These are phyloP conservation scores for Scheffersomyces illinoinensis DNA, from an alignment of 1,139 yeast genomes.

Conservation along the genomic window DNA sequence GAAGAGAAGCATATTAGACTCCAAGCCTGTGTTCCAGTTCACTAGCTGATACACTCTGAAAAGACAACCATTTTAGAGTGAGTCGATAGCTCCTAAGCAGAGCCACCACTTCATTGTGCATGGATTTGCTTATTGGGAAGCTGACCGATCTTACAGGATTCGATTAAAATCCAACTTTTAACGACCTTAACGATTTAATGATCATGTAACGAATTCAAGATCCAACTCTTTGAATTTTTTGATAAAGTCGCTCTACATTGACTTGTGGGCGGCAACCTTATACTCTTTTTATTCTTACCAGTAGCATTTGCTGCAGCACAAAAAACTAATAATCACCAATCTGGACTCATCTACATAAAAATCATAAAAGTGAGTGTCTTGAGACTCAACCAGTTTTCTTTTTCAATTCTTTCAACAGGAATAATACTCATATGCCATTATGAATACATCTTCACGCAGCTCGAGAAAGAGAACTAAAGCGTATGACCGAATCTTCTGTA, in stretches of 20 bases:
- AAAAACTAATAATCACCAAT: slow-evolving; percentile 1
- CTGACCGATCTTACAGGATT: slow-evolving; percentile 8
- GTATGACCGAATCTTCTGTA: not conserved
- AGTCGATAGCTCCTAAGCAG: not conserved
- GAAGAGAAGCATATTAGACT: slow-evolving; percentile 37
- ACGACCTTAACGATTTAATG: slow-evolving; percentile 22
- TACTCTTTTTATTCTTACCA: not conserved
- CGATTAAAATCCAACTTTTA: slow-evolving; percentile 43
- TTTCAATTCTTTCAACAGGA: slow-evolving; percentile 19
- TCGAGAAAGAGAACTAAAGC: not conserved
- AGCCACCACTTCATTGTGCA: slow-evolving; percentile 9
- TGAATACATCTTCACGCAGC: not conserved
- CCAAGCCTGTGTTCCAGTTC: slow-evolving; percentile 32
- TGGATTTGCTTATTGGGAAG: slow-evolving; percentile 1
- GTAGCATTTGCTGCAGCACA: not conserved
- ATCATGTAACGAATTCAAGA: slow-evolving; percentile 22
- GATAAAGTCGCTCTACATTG: not conserved
- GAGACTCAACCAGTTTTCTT: slow-evolving; percentile 13
- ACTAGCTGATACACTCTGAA: slow-evolving; percentile 19
- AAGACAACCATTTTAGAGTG: not conserved
- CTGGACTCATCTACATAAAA: not conserved
- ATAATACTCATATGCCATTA: not conserved
- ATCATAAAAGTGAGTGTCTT: not conserved
- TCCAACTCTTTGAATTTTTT: slow-evolving; percentile 31
- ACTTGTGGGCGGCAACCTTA: not conserved